Conservation (phyloP, 2,329 filamentous ascomycete species). For the Setomelanomma holmii region DNA sequence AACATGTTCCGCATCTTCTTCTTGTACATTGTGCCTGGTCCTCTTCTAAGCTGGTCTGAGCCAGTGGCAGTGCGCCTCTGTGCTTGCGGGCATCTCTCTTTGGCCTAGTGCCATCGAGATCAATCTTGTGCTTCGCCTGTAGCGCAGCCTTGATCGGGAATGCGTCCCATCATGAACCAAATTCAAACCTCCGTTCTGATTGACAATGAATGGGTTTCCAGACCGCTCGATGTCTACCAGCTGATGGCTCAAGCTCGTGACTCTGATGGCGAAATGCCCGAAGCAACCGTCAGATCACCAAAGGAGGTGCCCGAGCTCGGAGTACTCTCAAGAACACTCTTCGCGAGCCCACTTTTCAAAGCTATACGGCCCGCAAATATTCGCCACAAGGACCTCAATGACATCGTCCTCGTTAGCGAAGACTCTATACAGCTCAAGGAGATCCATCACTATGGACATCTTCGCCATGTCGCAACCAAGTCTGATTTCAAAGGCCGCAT, state of each 20-base stretch:
- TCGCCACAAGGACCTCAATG: constrained; percentile 72
- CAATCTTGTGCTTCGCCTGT: constrained; percentile 2
- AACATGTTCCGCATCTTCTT: constrained; percentile 22
- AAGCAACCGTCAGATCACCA: constrained; percentile 34
- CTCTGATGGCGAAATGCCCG: constrained; percentile 32
- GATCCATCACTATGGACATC: constrained; percentile 70
- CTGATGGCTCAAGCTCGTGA: constrained; percentile 48
- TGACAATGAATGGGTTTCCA: constrained; percentile 45
- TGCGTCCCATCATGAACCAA: constrained; percentile 30
- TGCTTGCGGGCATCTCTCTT: constrained; percentile 2
- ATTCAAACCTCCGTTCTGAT: constrained; percentile 35
- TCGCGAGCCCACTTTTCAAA: constrained; percentile 76
- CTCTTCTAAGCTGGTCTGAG: constrained; percentile 9
- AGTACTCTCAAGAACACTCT: constrained; percentile 77
- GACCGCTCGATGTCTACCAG: constrained; percentile 50
- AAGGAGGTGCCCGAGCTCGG: constrained; percentile 65
- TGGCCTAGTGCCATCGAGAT: constrained; percentile 8
- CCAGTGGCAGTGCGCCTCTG: constrained; percentile 7
- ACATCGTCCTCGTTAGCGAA: constrained; percentile 87
- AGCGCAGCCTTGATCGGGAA: not conserved
- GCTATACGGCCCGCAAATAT: constrained; percentile 83
- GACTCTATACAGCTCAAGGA: constrained; percentile 83
- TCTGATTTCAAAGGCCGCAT: constrained; percentile 81
- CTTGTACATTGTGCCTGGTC: constrained; percentile 12
- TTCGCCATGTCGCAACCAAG: constrained; percentile 79